Percentiles rank a stretch among this genome's conserved stretches.
phyloP scores from a whole-genome alignment of 306 rosid species.

The Boehmeria nivea region DNA sequence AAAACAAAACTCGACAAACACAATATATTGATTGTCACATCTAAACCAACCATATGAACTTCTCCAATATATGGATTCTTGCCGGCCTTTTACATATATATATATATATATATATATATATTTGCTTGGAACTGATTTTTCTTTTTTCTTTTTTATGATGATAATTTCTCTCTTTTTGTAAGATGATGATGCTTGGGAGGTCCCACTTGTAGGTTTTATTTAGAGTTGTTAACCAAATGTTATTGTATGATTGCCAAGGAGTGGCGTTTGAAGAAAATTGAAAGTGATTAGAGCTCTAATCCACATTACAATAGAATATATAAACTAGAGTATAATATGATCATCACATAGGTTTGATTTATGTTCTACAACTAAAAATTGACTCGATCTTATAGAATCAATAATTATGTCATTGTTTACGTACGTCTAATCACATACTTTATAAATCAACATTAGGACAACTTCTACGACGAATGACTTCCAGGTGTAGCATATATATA shows the following conservation, averaged over 20 bases:
- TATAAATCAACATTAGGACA: background rate
- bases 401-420: constrained; percentile 5
- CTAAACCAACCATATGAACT: constrained; percentile 5
- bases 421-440: background rate
- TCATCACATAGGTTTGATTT: background rate
- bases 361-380: background rate
- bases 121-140: background rate
- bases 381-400: constrained; percentile 2
- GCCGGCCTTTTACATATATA: constrained; percentile 4
- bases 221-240: constrained; percentile 16
- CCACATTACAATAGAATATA: background rate
- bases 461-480: background rate
- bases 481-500: too few relatives aligned
- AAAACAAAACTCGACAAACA: constrained; percentile 2
- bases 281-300: constrained; percentile 2
- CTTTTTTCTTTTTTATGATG: background rate
- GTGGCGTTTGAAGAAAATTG: constrained; percentile 7
- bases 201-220: constrained; percentile 10
- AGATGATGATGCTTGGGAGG: constrained; percentile 10
- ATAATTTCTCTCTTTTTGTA: background rate
- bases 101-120: background rate
- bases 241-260: constrained; percentile 8
- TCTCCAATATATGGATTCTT: constrained; percentile 6
- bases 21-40: background rate
- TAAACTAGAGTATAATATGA: background rate